phyloP scores from a whole-genome alignment of 495 filamentous ascomycete genomes.

The Antarctomyces pellizariae region DNA sequence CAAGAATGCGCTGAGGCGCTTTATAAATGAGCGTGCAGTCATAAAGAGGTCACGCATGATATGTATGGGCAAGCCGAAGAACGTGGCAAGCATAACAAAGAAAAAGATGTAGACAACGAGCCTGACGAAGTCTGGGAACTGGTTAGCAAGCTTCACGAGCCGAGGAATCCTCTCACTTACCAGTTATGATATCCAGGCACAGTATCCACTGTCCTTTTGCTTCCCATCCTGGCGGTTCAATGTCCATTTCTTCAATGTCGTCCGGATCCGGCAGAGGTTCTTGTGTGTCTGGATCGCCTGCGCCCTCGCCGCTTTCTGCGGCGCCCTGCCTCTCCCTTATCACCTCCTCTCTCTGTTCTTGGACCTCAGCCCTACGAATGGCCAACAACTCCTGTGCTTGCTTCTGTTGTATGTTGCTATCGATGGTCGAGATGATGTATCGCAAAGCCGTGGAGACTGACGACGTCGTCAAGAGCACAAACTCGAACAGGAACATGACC shows the following conservation, averaged over 20 bases:
- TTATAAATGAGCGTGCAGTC: conserved; percentile 74
- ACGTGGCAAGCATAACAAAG: conserved; percentile 78
- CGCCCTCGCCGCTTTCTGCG: conserved; percentile 20
- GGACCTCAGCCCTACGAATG: conserved; percentile 30
- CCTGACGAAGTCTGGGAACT: conserved; percentile 55
- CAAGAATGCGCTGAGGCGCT: conserved; percentile 66
- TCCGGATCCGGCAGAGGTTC: conserved; percentile 36
- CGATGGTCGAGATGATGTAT: conserved; percentile 58
- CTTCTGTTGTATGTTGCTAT: conserved; percentile 45
- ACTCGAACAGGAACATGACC: conserved; percentile 99
- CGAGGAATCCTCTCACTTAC: conserved; percentile 19
- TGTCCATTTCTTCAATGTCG: conserved; percentile 75
- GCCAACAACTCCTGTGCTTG: conserved; percentile 42
- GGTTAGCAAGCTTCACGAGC: conserved; percentile 8
- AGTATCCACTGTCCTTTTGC: conserved; percentile 87
- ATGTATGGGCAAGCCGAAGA: conserved; percentile 88
- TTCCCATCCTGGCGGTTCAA: conserved; percentile 91
- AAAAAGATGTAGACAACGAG: conserved; percentile 72
- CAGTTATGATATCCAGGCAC: conserved; percentile 65
- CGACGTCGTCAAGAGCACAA: conserved; percentile 59
- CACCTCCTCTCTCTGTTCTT: conserved; percentile 37
- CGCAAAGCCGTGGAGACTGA: conserved; percentile 57
- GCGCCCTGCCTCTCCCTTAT: conserved; percentile 33
- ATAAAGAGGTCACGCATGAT: conserved; percentile 89
- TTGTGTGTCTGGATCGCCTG: conserved; percentile 7